These are phyloP conservation scores for Aspergillus sparsus DNA, from an alignment of 495 filamentous ascomycete species.

Conservation along the genomic window DNA sequence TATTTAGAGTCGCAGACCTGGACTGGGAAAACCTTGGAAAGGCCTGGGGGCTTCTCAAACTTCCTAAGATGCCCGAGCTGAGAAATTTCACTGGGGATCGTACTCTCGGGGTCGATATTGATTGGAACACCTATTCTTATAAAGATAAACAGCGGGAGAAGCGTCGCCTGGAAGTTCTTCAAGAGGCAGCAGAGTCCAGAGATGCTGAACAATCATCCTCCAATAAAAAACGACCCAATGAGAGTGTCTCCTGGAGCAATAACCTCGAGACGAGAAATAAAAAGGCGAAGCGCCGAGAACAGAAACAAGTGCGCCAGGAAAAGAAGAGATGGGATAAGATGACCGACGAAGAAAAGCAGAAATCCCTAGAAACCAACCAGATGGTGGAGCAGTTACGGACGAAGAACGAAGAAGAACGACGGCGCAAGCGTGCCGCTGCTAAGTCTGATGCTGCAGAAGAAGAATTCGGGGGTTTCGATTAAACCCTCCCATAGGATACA, in stretches of 20 bases:
- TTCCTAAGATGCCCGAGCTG: slow-evolving; percentile 95
- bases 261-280: slow-evolving; percentile 72
- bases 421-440: slow-evolving; percentile 22
- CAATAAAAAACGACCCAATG: slow-evolving; percentile 46
- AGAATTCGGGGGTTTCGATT: slow-evolving; percentile 50
- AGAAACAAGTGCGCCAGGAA: slow-evolving; percentile 72
- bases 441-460: slow-evolving; percentile 34
- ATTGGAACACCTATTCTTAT: slow-evolving; percentile 67
- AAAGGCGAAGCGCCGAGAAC: slow-evolving; percentile 67
- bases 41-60: slow-evolving; percentile 78
- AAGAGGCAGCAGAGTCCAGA: slow-evolving; percentile 38
- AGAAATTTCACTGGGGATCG: slow-evolving; percentile 66
- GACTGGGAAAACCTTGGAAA: slow-evolving; percentile 80
- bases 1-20: slow-evolving; percentile 80
- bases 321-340: slow-evolving; percentile 66
- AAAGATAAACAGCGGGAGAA: slow-evolving; percentile 77
- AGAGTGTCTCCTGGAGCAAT: slow-evolving; percentile 76
- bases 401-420: slow-evolving; percentile 48
- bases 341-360: slow-evolving; percentile 69
- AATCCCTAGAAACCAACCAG: slow-evolving; percentile 67
- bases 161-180: slow-evolving; percentile 59
- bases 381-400: slow-evolving; percentile 72
- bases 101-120: slow-evolving; percentile 59
- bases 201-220: slow-evolving; percentile 30
- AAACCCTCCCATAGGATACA: slow-evolving; percentile 3